phyloP scores from a whole-genome alignment of 179 eudicot species.

The Carnegiea gigantea region DNA sequence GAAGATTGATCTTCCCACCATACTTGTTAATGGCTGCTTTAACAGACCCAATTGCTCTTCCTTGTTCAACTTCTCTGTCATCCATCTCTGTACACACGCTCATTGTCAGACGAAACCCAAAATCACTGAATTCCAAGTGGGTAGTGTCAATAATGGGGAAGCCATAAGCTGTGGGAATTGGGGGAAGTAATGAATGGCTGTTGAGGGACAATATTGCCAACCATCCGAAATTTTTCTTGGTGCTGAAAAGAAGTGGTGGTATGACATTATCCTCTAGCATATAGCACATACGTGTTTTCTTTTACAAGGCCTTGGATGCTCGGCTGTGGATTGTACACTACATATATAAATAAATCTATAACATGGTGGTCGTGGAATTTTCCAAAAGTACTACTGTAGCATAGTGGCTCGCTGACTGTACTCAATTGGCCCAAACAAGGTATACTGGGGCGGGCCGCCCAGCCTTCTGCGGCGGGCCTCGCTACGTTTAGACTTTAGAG shows the following conservation, averaged over 20 bases:
- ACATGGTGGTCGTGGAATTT: no score
- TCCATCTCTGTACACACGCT: conserved; percentile 26
- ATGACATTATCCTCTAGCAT: neutral
- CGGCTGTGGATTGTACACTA: neutral
- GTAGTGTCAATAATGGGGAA: neutral
- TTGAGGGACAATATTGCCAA: neutral
- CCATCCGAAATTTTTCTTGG: neutral
- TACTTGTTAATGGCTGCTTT: conserved; percentile 48
- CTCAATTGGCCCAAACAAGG: no score
- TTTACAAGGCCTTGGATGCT: neutral
- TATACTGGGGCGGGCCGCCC: no score
- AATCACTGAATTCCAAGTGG: neutral
- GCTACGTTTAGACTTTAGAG: no score
- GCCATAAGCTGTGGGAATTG: neutral
- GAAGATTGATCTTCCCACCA: conserved; percentile 31
- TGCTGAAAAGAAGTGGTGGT: neutral
- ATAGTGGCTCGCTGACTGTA: no score
- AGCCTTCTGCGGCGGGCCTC: no score
- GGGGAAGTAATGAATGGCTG: neutral
- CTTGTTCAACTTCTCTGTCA: conserved; percentile 16
- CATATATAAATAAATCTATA: no score
- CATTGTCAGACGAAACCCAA: neutral
- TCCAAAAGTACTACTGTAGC: no score
- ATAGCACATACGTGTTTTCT: neutral
- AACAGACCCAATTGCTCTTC: conserved; percentile 31